These are phyloP conservation scores for Niveomyces coronatus DNA, from an alignment of 2,329 filamentous ascomycete genomes.

Conservation along the genomic window DNA sequence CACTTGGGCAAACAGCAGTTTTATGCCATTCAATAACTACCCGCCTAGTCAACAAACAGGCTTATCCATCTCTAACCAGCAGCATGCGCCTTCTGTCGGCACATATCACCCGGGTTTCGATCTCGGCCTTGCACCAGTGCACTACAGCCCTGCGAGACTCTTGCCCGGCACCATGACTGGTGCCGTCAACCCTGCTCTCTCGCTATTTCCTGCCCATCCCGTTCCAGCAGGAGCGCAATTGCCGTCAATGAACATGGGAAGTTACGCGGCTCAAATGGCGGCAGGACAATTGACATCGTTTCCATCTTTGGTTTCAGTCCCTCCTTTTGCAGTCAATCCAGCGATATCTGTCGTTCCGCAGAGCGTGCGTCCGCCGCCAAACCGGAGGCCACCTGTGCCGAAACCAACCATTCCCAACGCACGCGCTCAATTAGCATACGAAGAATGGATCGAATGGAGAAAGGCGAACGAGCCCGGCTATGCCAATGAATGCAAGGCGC, in stretches of 20 bases:
- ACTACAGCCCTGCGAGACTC: no score
- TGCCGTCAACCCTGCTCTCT: no score
- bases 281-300: conserved; percentile 4
- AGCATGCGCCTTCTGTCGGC: neutral
- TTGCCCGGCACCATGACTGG: no score
- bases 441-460: conserved; percentile 38
- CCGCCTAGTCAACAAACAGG: neutral
- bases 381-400: conserved; percentile 16
- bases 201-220: no score
- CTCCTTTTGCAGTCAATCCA: conserved; percentile 1
- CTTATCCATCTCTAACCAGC: neutral
- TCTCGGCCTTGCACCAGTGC: no score
- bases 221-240: no score
- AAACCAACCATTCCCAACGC: conserved; percentile 34
- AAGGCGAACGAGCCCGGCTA: conserved; percentile 39
- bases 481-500: conserved; percentile 33
- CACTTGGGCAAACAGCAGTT: neutral
- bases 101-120: no score
- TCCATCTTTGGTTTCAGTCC: conserved; percentile 2
- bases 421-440: conserved; percentile 33
- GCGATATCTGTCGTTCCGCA: no score
- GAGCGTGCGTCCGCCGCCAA: neutral
- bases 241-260: no score
- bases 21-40: no score
- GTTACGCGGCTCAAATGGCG: neutral